A percentile compares a stretch with the other conserved stretches of the same genome.
These are phyloP conservation scores for Leccinum uliginosum DNA, from an alignment of 768 basidiomycete genomes.

Conservation along the genomic window DNA sequence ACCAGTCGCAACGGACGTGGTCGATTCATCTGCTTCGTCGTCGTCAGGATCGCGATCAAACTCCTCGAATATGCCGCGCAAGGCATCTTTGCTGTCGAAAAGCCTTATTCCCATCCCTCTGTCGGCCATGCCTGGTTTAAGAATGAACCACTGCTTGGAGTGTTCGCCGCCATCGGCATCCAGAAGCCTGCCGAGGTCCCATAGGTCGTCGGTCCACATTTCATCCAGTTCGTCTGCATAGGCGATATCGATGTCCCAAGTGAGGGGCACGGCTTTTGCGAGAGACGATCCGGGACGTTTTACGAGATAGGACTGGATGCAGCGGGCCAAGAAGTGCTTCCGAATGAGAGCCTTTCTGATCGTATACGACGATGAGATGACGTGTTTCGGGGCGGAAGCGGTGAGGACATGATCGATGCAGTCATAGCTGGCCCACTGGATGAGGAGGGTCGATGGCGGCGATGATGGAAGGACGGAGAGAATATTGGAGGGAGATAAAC, in stretches of 20 bases:
- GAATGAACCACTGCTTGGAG: constrained; percentile 75
- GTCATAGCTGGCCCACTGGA: constrained; percentile 91
- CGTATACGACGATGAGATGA: constrained; percentile 78
- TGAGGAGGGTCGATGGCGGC: constrained; percentile 34
- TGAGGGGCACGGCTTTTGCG: constrained; percentile 54
- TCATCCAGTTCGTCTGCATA: constrained; percentile 95
- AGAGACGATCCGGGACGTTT: constrained; percentile 66
- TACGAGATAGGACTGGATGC: constrained; percentile 62
- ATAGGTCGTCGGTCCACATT: constrained; percentile 88
- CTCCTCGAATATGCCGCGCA: constrained; percentile 71
- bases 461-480: constrained; percentile 24
- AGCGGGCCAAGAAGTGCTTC: constrained; percentile 85
- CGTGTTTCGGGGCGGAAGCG: constrained; percentile 41
- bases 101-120: constrained; percentile 92
- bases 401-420: constrained; percentile 74
- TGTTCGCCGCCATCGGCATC: constrained; percentile 29
- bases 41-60: constrained; percentile 66
- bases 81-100: constrained; percentile 71
- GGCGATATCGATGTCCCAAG: constrained; percentile 82
- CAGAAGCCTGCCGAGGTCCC: constrained; percentile 70
- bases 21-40: constrained; percentile 39
- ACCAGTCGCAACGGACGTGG: constrained; percentile 67
- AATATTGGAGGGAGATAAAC: constrained; percentile 24
- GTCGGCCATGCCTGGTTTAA: constrained; percentile 98
- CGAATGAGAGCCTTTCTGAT: constrained; percentile 93